These are phyloP conservation scores for Volvox reticuliferus DNA, from an alignment of 139 green algal species.

Conservation along the genomic window DNA sequence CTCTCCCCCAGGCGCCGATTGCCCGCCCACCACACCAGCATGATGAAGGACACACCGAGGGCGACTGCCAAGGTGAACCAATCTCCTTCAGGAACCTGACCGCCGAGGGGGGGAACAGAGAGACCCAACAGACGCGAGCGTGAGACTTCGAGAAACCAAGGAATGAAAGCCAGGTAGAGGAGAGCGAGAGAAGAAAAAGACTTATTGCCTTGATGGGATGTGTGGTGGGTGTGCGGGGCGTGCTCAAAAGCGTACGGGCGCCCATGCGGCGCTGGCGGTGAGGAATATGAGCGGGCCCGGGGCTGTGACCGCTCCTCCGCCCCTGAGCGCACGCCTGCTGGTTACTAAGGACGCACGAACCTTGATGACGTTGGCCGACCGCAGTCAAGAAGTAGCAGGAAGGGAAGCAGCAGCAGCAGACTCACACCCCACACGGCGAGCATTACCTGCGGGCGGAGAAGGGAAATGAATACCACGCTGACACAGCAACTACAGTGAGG, in stretches of 20 bases:
- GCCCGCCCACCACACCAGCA: constrained; percentile 43
- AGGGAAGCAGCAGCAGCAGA: constrained; percentile 20
- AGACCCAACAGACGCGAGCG: too few species aligned
- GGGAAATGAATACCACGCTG: neutral
- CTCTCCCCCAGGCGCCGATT: constrained; percentile 23
- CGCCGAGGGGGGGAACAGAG: too few species aligned
- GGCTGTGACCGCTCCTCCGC: too few species aligned
- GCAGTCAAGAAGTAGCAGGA: constrained; percentile 2
- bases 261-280: too few species aligned
- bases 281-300: neutral
- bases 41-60: neutral
- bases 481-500: too few species aligned
- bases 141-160: too few species aligned
- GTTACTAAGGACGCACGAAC: neutral
- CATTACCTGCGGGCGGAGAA: constrained; percentile 33
- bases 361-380: constrained; percentile 52
- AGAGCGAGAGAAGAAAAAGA: too few species aligned
- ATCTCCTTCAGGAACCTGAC: constrained; percentile 32
- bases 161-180: neutral
- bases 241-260: too few species aligned
- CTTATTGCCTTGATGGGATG: too few species aligned
- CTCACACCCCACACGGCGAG: constrained; percentile 41
- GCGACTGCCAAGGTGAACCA: constrained; percentile 45
- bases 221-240: too few species aligned
- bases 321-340: neutral